Evolutionary conservation across 2,329 filamentous ascomycete genomes (phyloP).

Genomic region (Lasiodiplodia sp.): DNA sequence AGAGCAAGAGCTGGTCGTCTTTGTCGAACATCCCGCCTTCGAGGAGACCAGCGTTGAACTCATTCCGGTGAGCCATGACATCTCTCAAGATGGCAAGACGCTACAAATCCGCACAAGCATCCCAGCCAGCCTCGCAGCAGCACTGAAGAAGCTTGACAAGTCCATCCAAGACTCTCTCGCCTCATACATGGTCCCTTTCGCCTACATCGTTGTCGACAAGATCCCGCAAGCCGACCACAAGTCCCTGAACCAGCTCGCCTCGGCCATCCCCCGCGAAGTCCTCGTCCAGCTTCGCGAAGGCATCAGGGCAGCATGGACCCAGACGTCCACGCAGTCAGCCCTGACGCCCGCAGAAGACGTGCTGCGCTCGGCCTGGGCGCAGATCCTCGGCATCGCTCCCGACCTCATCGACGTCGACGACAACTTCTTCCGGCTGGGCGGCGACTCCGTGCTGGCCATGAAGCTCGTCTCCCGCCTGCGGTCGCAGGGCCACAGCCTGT

Average conservation of each 20-base stretch:
- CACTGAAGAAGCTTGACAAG: conserved; percentile 17
- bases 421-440: conserved; percentile 57
- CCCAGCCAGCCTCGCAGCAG: neutral
- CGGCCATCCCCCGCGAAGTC: conserved; percentile 32
- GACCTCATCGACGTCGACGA: conserved; percentile 48
- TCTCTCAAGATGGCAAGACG: neutral
- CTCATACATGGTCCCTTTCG: conserved; percentile 49
- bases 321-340: neutral
- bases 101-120: neutral
- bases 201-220: conserved; percentile 46
- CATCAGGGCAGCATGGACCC: conserved; percentile 30
- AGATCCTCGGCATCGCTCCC: conserved; percentile 40
- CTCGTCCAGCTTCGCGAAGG: conserved; percentile 36
- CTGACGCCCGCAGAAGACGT: conserved; percentile 38
- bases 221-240: conserved; percentile 35
- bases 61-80: neutral
- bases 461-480: conserved; percentile 51
- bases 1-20: conserved; percentile 4
- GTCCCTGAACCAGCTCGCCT: neutral
- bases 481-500: conserved; percentile 45
- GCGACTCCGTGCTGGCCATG: conserved; percentile 57
- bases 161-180: conserved; percentile 37
- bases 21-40: neutral
- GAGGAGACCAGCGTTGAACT: neutral
- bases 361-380: conserved; percentile 37